Evolutionary conservation across 257 asterid genomes (phyloP).

Genomic region (Scutellaria baicalensis): DNA sequence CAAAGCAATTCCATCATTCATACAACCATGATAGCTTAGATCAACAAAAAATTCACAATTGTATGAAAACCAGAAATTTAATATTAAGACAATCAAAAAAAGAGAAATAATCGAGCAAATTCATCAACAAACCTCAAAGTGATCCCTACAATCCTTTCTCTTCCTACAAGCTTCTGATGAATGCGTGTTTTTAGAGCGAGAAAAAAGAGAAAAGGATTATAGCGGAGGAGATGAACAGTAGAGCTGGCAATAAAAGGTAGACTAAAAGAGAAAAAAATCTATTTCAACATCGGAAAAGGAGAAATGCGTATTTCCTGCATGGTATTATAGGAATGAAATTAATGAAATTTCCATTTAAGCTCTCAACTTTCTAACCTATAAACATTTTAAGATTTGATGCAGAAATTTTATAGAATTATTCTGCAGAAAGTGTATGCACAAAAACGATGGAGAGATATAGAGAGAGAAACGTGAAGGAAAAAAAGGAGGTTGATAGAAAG

Average conservation of each 20-base stretch:
- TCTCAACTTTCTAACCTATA: neutral
- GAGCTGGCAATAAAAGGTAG: conserved; percentile 30
- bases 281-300: conserved; percentile 9
- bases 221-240: conserved; percentile 19
- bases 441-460: conserved; percentile 4
- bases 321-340: conserved; percentile 8
- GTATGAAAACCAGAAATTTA: neutral
- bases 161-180: conserved; percentile 3
- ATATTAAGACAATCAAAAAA: neutral
- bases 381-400: neutral
- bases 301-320: conserved; percentile 22
- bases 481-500: neutral
- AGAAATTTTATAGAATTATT: neutral
- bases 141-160: conserved; percentile 25
- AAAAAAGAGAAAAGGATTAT: conserved; percentile 20
- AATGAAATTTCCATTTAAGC: neutral
- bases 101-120: neutral
- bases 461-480: conserved; percentile 16
- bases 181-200: neutral
- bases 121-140: conserved; percentile 17
- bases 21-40: conserved; percentile 9
- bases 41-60: conserved; percentile 9
- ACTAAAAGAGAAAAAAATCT: neutral
- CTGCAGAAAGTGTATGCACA: conserved; percentile 9
- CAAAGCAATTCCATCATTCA: neutral